Conservation (phyloP, 1,284 basidiomycete genomes). For the Rhodotorula sp. region DNA sequence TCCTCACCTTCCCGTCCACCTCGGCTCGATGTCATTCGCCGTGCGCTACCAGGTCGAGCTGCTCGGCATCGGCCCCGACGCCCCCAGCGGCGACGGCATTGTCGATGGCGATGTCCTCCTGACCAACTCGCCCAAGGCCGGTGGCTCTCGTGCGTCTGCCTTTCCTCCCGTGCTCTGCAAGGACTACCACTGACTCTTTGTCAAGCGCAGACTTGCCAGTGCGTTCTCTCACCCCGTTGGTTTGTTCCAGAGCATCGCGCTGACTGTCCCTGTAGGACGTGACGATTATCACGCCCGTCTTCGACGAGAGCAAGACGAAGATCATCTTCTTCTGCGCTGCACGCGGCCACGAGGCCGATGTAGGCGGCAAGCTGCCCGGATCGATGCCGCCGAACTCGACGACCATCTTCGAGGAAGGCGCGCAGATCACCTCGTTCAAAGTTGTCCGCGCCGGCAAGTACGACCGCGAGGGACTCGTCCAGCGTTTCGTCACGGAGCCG, state of each 20-base stretch:
- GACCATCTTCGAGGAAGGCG: slow-evolving; percentile 82
- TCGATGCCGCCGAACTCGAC: slow-evolving; percentile 89
- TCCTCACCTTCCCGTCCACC: slow-evolving; percentile 65
- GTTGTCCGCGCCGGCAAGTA: slow-evolving; percentile 84
- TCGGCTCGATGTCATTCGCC: slow-evolving; percentile 49
- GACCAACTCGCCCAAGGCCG: slow-evolving; percentile 57
- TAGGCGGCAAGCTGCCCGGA: slow-evolving; percentile 68
- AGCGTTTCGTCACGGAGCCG: slow-evolving; percentile 80
- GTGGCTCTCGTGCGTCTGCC: slow-evolving; percentile 51
- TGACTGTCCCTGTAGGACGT: slow-evolving; percentile 49
- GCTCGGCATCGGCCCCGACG: slow-evolving; percentile 54
- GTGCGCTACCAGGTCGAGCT: slow-evolving; percentile 27
- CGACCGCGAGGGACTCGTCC: slow-evolving; percentile 70
- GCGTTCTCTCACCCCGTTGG: slow-evolving; percentile 61
- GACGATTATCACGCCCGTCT: slow-evolving; percentile 75
- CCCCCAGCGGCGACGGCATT: slow-evolving; percentile 49
- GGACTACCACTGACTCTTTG: slow-evolving; percentile 55
- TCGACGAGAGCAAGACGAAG: slow-evolving; percentile 56
- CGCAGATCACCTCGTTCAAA: slow-evolving; percentile 82
- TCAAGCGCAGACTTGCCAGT: no score
- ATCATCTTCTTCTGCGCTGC: slow-evolving; percentile 93
- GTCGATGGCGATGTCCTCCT: slow-evolving; percentile 56
- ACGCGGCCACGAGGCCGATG: slow-evolving; percentile 70
- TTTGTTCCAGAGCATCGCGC: no score
- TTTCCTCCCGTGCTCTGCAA: slow-evolving; percentile 62